Conservation (phyloP, 108 stramenopile species). For the Nitzschia inconspicua region DNA sequence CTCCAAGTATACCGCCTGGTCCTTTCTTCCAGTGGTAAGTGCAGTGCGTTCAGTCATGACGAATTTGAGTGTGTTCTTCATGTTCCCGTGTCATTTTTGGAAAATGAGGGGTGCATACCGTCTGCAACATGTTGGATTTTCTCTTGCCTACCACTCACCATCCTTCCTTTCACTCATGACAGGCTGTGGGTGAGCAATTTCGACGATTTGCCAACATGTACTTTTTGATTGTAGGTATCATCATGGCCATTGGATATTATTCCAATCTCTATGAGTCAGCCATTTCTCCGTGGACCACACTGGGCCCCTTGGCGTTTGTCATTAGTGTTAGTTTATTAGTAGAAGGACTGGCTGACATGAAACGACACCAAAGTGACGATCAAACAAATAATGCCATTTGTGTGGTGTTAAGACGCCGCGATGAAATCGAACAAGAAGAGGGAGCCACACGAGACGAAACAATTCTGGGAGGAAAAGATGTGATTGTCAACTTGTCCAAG, state of each 20-base stretch:
- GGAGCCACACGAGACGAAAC: conserved; percentile 33
- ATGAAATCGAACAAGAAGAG: conserved; percentile 42
- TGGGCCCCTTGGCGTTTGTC: conserved; percentile 88
- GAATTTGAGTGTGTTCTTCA: background rate
- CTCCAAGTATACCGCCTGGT: conserved; percentile 61
- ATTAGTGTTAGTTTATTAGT: conserved; percentile 83
- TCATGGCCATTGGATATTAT: conserved; percentile 91
- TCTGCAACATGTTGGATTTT: background rate
- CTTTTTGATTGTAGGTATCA: conserved; percentile 88
- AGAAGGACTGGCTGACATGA: conserved; percentile 89
- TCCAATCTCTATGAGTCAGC: conserved; percentile 74
- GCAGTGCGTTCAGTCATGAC: background rate
- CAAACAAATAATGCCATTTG: conserved; percentile 75
- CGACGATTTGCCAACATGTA: conserved; percentile 93
- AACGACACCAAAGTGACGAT: conserved; percentile 83
- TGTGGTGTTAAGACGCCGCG: conserved; percentile 50
- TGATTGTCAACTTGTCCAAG: conserved; percentile 1
- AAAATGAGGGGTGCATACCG: too few species aligned
- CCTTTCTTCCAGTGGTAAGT: conserved; percentile 81
- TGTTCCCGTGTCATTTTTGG: too few species aligned
- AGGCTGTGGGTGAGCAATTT: conserved; percentile 82
- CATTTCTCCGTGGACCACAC: conserved; percentile 90
- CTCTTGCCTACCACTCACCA: background rate
- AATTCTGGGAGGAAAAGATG: conserved; percentile 11
- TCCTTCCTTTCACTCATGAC: background rate